Base-by-base conservation (phyloP, 768 basidiomycete genomes). In the Suillus clintonianus region DNA sequence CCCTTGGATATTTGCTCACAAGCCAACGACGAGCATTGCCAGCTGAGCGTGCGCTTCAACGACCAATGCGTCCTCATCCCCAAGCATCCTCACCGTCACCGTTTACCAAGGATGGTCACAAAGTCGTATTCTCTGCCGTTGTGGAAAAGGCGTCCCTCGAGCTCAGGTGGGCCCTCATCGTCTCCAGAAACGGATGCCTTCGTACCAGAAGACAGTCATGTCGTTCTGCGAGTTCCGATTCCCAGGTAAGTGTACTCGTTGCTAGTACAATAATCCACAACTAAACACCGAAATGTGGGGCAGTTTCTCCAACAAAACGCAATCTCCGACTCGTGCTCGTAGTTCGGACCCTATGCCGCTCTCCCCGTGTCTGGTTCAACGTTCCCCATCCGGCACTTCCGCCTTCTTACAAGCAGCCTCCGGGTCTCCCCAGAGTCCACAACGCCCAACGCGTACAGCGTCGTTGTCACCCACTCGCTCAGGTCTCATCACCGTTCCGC, bases 31-130 rank as follows among this genome's bases (percentile, higher is more conserved):
- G 76, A 74, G 43, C 67, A 22, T 10, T 65, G 68, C 0, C 56
- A 57, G 17, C 56, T 57, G 15, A 70, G 70, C 27, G 91, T 92
- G 5, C 83, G 91, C 62, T 93, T 93, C 76, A 85, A 92, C 78
- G 79, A 80, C 60, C 83, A 89, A 69, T 92, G 91, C 64, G 79
- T 90, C 5, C 82, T 93, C 69, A 92, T 93, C 62, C 91, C 91
- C n/a, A 85, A 89, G 59, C 72, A 69, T 17, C 68, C 70, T 1
- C 71, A 73, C 17, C 76, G 77, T 57, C 76, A 79, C 5, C 84
- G 80, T 60, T 75, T 82, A 32, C 81, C 86, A 30, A 78, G 81
- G 50, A 76, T 90, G 54, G 71, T 87, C 67, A 86, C 86, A 32
- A 91, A 85, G 69, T 87, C 88, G 4, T 89, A 88, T 66, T 81